These are phyloP conservation scores for Tricharina praecox DNA, from an alignment of 495 filamentous ascomycete genomes.

Conservation along the genomic window DNA sequence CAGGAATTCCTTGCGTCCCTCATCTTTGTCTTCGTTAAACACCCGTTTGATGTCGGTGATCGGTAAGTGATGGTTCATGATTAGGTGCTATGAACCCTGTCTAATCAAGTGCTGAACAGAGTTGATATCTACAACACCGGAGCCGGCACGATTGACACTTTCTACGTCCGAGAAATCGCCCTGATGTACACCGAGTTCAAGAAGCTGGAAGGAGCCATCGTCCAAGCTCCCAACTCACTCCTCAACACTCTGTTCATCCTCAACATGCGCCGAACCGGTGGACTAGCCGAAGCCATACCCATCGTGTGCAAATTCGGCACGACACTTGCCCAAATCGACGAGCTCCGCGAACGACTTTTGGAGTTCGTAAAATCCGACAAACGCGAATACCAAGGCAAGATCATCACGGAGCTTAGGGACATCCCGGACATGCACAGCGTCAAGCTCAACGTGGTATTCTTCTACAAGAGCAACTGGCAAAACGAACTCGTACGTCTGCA, in stretches of 20 bases:
- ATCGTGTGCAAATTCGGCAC: slow-evolving; percentile 82
- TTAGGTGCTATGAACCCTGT: no score
- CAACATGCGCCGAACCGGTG: slow-evolving; percentile 80
- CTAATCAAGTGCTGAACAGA: no score
- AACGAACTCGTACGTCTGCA: slow-evolving; percentile 82
- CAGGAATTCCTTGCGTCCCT: slow-evolving; percentile 85
- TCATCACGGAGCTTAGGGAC: slow-evolving; percentile 67
- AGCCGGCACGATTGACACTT: slow-evolving; percentile 62
- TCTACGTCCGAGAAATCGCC: slow-evolving; percentile 88
- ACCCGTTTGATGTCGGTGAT: slow-evolving; percentile 94
- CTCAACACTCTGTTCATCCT: slow-evolving; percentile 80
- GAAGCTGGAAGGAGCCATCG: slow-evolving; percentile 91
- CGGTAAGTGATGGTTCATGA: no score
- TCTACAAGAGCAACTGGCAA: slow-evolving; percentile 91
- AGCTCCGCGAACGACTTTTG: slow-evolving; percentile 63
- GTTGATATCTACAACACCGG: slow-evolving; percentile 36
- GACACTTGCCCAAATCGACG: slow-evolving; percentile 67
- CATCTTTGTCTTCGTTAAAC: slow-evolving; percentile 94
- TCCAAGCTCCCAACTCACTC: slow-evolving; percentile 88
- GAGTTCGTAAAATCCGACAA: slow-evolving; percentile 76
- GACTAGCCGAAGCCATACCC: slow-evolving; percentile 53
- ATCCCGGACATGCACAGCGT: slow-evolving; percentile 38
- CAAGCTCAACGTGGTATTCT: slow-evolving; percentile 88
- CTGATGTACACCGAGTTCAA: slow-evolving; percentile 97
- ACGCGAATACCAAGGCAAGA: slow-evolving; percentile 77